These are phyloP conservation scores for Phylloporus sp. DNA, from an alignment of 768 basidiomycete species.

Conservation along the genomic window DNA sequence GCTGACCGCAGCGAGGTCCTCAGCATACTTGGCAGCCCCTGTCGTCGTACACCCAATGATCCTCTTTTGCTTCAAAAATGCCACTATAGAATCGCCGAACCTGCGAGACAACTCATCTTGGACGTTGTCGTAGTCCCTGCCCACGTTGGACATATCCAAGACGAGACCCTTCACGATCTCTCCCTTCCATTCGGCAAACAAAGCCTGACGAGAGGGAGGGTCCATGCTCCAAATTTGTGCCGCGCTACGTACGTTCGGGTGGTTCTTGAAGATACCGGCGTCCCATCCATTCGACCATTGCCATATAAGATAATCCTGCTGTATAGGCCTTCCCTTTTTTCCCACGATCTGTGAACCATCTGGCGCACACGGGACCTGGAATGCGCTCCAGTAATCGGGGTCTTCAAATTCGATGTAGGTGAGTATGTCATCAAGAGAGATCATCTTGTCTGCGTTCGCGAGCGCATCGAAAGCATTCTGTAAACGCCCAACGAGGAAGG, in stretches of 20 bases:
- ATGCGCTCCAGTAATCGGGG: constrained; percentile 39
- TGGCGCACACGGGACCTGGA: constrained; percentile 37
- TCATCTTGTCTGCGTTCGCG: constrained; percentile 4
- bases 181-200: constrained; percentile 34
- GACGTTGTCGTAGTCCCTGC: constrained; percentile 39
- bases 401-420: constrained; percentile 50
- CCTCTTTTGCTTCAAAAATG: constrained; percentile 41
- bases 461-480: constrained; percentile 30
- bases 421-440: constrained; percentile 33
- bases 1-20: constrained; percentile 40
- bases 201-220: constrained; percentile 21
- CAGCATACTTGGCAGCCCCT: constrained; percentile 57
- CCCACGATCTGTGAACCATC: constrained; percentile 46
- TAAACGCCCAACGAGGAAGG: constrained; percentile 20
- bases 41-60: constrained; percentile 71
- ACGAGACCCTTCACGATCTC: constrained; percentile 34
- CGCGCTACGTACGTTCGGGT: constrained; percentile 23
- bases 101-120: constrained; percentile 34
- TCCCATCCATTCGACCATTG: constrained; percentile 44
- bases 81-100: constrained; percentile 33
- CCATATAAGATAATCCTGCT: constrained; percentile 38
- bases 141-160: constrained; percentile 30
- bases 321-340: constrained; percentile 34
- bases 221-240: constrained; percentile 37
- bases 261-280: constrained; percentile 38